A percentile compares a stretch with the other conserved stretches of the same genome.
Evolutionary conservation across 352 stramenopile species (phyloP).

Genomic region (Blastocystis sp.): DNA sequence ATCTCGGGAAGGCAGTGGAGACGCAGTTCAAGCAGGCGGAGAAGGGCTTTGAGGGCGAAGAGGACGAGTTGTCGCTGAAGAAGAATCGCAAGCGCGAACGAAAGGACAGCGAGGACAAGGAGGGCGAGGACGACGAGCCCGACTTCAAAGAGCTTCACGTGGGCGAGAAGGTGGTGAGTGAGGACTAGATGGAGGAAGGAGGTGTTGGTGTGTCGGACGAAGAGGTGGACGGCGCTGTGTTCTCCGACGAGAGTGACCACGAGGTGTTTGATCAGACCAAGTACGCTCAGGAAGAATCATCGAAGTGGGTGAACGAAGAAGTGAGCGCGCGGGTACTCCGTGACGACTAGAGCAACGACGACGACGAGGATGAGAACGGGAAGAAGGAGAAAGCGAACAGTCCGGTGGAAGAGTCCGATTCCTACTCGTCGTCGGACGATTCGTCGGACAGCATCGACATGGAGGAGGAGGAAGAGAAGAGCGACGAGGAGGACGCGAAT

Average conservation of each 20-base stretch:
- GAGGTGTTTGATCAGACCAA: slow-evolving; percentile 13
- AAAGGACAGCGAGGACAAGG: slow-evolving; percentile 1
- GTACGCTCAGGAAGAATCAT: not conserved
- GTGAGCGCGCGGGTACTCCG: not conserved
- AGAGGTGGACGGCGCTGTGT: slow-evolving; percentile 29
- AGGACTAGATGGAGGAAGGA: slow-evolving; percentile 29
- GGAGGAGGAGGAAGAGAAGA: not conserved
- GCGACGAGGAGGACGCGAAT: not conserved
- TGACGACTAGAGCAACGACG: slow-evolving; percentile 10
- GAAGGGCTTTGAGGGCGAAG: slow-evolving; percentile 16
- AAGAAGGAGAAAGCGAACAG: slow-evolving; percentile 42
- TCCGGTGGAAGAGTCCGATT: slow-evolving; percentile 22
- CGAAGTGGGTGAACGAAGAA: slow-evolving; percentile 5
- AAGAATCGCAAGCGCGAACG: not conserved
- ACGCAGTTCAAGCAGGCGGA: slow-evolving; percentile 45
- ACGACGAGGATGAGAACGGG: slow-evolving; percentile 15
- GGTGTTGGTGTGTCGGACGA: slow-evolving; percentile 19
- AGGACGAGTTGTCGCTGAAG: slow-evolving; percentile 15
- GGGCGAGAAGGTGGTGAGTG: not conserved
- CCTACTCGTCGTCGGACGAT: not conserved
- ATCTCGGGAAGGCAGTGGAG: slow-evolving; percentile 6
- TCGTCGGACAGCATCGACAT: slow-evolving; percentile 7
- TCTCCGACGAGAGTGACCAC: slow-evolving; percentile 56
- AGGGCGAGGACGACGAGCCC: slow-evolving; percentile 19
- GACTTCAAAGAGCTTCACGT: not conserved